Percentiles rank a stretch among this genome's conserved stretches.
Evolutionary conservation across 2,329 filamentous ascomycete genomes (phyloP).

Genomic region (Botryosphaeria dothidea): DNA sequence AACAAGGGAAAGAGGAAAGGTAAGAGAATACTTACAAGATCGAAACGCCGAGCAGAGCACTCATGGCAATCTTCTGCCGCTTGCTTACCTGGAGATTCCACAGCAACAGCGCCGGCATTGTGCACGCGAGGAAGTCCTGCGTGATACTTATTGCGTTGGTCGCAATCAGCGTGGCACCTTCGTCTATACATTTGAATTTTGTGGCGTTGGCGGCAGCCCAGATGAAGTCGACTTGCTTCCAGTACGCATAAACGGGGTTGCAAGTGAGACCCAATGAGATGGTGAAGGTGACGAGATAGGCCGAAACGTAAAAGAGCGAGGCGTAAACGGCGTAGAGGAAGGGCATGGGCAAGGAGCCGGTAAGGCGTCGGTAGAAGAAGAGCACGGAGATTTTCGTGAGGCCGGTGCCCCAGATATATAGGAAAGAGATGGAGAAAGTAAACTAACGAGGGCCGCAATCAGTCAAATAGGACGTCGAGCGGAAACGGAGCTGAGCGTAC

Average conservation of each 20-base stretch:
- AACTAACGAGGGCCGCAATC: not conserved
- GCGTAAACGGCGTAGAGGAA: conserved; percentile 41
- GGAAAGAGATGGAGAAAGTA: conserved; percentile 28
- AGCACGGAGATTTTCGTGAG: conserved; percentile 37
- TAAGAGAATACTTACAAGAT: conserved; percentile 36
- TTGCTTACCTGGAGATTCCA: conserved; percentile 44
- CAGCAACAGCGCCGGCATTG: conserved; percentile 46
- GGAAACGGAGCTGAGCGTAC: not conserved
- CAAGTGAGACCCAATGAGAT: conserved; percentile 39
- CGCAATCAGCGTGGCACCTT: conserved; percentile 38
- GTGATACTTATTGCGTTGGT: conserved; percentile 40
- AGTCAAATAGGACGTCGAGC: not conserved
- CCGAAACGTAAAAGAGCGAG: conserved; percentile 40
- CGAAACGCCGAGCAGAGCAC: conserved; percentile 47
- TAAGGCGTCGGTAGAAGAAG: conserved; percentile 46
- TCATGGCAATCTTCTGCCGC: conserved; percentile 46
- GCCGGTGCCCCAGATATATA: conserved; percentile 30
- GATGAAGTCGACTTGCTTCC: conserved; percentile 36
- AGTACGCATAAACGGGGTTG: conserved; percentile 42
- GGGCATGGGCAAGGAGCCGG: conserved; percentile 34
- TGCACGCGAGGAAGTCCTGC: conserved; percentile 43
- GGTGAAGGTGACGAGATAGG: conserved; percentile 41
- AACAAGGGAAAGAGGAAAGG: not conserved
- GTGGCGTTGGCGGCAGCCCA: not conserved
- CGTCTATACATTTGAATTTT: conserved; percentile 35